Evolutionary conservation across 2,329 filamentous ascomycete species (phyloP).

Genomic region (Coleophoma eucalyptorum): DNA sequence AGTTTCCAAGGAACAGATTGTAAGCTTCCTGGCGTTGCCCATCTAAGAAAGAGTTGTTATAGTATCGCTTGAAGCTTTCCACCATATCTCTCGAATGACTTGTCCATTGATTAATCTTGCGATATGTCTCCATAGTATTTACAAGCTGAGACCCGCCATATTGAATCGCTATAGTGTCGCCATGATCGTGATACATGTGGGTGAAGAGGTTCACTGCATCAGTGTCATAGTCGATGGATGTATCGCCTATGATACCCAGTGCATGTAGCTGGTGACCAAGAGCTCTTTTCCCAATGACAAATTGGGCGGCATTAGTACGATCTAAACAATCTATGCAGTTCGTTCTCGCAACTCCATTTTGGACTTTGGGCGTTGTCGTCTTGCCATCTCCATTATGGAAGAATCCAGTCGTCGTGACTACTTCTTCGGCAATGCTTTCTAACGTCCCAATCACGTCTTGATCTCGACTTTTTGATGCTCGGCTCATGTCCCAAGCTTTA

Average conservation of each 20-base stretch:
- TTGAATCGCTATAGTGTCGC: conserved; percentile 95
- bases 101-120: conserved; percentile 98
- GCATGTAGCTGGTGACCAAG: conserved; percentile 90
- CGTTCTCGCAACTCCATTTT: conserved; percentile 90
- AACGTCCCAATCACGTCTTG: conserved; percentile 93
- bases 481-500: conserved; percentile 97
- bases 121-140: conserved; percentile 98
- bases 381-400: conserved; percentile 85
- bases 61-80: conserved; percentile 97
- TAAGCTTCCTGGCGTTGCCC: conserved; percentile 98
- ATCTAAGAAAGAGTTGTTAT: conserved; percentile 97
- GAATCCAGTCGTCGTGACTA: conserved; percentile 82
- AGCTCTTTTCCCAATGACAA: conserved; percentile 93
- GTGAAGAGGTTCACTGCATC: conserved; percentile 96
- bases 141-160: conserved; percentile 97
- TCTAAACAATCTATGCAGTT: conserved; percentile 99
- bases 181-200: conserved; percentile 97
- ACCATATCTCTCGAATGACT: conserved; percentile 98
- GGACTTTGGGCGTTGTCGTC: conserved; percentile 63
- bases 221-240: conserved; percentile 84
- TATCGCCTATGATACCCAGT: conserved; percentile 77
- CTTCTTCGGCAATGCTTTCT: conserved; percentile 83
- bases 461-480: conserved; percentile 85
- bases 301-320: conserved; percentile 95
- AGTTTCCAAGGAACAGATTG: conserved; percentile 95